These are phyloP conservation scores for Mortierella sp. DNA, from an alignment of 371 early-diverging fungal species.

Conservation along the genomic window DNA sequence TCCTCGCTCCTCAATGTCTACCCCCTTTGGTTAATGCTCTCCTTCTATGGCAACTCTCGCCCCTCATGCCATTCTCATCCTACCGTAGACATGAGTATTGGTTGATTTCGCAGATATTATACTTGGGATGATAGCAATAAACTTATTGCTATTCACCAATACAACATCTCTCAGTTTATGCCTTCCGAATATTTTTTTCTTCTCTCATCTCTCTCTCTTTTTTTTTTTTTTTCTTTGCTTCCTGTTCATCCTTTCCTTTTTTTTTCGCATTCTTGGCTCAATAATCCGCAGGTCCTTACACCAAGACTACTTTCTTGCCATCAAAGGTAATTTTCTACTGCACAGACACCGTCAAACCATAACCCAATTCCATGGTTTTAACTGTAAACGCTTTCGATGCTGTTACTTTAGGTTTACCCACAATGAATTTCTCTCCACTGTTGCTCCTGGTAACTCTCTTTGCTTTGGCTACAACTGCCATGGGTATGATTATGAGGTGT, in stretches of 20 bases:
- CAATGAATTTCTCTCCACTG: constrained; percentile 3
- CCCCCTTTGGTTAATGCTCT: background rate
- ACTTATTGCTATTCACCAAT: background rate
- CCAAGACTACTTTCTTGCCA: background rate
- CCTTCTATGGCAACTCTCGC: background rate
- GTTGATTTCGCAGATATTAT: background rate
- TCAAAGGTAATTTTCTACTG: background rate
- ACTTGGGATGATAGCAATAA: constrained; percentile 1
- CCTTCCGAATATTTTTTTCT: no score
- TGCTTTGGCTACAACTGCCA: constrained; percentile 13
- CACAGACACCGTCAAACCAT: background rate
- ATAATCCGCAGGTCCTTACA: background rate
- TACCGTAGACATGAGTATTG: background rate
- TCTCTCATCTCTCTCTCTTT: background rate
- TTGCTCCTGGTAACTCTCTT: constrained; percentile 13
- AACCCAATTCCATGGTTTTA: no score
- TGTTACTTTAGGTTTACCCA: background rate
- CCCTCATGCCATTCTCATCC: background rate
- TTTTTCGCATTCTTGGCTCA: background rate
- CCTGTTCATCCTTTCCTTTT: background rate
- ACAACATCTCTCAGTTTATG: no score
- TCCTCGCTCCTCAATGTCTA: background rate
- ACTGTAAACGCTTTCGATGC: background rate
- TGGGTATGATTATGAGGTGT: constrained; percentile 11
- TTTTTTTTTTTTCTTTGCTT: background rate